These are phyloP conservation scores for Vitis cinerea DNA, from an alignment of 164 flowering plant genomes.

Conservation along the genomic window DNA sequence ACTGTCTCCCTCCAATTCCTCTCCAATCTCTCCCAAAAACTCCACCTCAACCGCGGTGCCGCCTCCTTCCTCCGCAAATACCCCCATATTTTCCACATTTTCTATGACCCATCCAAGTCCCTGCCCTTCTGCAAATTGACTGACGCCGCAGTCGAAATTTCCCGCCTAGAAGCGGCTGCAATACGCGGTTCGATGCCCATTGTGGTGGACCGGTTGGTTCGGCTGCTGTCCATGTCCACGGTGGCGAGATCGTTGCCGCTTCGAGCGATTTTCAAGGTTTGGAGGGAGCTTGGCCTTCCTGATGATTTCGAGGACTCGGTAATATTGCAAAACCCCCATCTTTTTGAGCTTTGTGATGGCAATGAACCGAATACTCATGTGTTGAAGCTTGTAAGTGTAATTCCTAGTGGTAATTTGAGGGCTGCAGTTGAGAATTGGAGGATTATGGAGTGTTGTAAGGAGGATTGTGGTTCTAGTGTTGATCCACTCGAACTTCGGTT, in stretches of 20 bases:
- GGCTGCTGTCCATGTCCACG: slow-evolving; percentile 64
- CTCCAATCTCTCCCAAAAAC: slow-evolving; percentile 64
- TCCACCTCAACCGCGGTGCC: slow-evolving; percentile 88
- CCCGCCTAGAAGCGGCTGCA: slow-evolving; percentile 43
- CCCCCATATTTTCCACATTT: slow-evolving; percentile 73
- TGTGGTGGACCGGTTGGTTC: slow-evolving; percentile 54
- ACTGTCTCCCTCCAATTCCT: slow-evolving; percentile 67
- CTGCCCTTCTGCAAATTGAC: slow-evolving; percentile 57
- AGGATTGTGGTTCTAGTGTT: slow-evolving; percentile 29
- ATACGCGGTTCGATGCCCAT: slow-evolving; percentile 35
- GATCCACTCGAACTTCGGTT: slow-evolving; percentile 48
- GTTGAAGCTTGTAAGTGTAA: slow-evolving; percentile 40
- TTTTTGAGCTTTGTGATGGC: slow-evolving; percentile 51
- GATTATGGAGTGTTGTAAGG: slow-evolving; percentile 47
- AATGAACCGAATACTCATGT: slow-evolving; percentile 76
- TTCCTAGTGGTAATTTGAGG: slow-evolving; percentile 14
- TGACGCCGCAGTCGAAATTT: slow-evolving; percentile 43
- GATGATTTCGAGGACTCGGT: slow-evolving; percentile 86
- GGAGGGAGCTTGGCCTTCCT: slow-evolving; percentile 91
- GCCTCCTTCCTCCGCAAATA: slow-evolving; percentile 64
- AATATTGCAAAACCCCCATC: slow-evolving; percentile 39
- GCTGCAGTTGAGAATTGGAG: slow-evolving; percentile 79
- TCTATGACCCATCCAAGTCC: slow-evolving; percentile 34
- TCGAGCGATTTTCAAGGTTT: slow-evolving; percentile 77
- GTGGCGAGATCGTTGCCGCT: slow-evolving; percentile 65